Evolutionary conservation across 495 filamentous ascomycete genomes (phyloP), one percentile per base, ranked within the genome.

Genomic region (Aspergillus haitiensis): DNA sequence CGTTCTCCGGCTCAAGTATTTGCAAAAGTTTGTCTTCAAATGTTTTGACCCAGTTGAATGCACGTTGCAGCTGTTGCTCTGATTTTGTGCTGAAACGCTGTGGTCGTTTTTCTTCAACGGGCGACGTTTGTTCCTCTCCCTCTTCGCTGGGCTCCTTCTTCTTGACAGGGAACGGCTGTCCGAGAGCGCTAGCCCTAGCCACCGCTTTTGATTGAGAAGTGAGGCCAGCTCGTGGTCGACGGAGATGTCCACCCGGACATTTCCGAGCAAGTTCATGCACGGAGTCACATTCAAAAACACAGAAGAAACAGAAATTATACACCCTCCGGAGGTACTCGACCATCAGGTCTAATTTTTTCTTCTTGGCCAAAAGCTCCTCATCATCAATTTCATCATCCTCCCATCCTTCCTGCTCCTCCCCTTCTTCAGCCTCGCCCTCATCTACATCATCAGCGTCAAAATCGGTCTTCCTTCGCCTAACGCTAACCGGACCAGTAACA

Each of bases 221-320:
- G 11, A 97, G 81, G 42, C 88, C 92, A 64, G 86, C 85, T 51
- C 92, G 82, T 10, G 94, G 94, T 18, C 94, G 88, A 58, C 94
- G 90, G 53, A 97, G 88, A 81, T 98, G 94, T 27, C 94, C 94
- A 31, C 94, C 94, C 34, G 95, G 92, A 62, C 94, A 98, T 75
- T 98, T 98, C 52, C 95, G 84, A 33, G 88, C 92, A 50, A 98
- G 80, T 71, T 98, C 94, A 67, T 98, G 95, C 39, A 98, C 86
- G 0, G 93, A 97, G 71, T 98, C 94, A 71, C 91, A 92, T 72
- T 97, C 95, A 67, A 97, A 97, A 31, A 98, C 94, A 73, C 94
- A 98, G 79, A 97, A 98, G 79, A 98, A 97, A 78, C 94, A 98
- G 76, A 98, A 97, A 71, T 93, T 96, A 83, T 93, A 94, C 53